phyloP scores from a whole-genome alignment of 306 rosid species.

The Oemleria cerasiformis region DNA sequence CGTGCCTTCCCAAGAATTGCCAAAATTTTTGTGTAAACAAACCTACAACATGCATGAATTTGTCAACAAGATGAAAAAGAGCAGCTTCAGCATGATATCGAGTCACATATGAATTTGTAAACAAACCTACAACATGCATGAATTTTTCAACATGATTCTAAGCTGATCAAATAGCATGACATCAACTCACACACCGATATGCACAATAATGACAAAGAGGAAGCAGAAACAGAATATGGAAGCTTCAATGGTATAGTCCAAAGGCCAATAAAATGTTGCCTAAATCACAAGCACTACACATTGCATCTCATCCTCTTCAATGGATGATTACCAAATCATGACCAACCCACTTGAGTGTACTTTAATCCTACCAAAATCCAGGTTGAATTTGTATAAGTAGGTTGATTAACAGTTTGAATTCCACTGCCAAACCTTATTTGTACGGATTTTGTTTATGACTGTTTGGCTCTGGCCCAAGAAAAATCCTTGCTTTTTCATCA shows the following conservation, averaged over 20 bases:
- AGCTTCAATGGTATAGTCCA: background rate
- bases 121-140: slow-evolving; percentile 65
- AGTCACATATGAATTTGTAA: slow-evolving; percentile 28
- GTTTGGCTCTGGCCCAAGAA: background rate
- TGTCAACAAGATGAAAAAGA: slow-evolving; percentile 5
- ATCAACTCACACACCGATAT: background rate
- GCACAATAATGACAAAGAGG: background rate
- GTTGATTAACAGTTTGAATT: background rate
- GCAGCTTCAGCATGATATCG: background rate
- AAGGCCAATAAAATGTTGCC: background rate
- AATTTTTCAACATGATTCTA: slow-evolving; percentile 1
- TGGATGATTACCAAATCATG: background rate
- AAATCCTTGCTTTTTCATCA: slow-evolving; percentile 1
- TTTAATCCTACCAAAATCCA: background rate
- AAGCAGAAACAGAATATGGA: background rate
- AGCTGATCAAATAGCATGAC: background rate
- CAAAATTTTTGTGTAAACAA: slow-evolving; percentile 84
- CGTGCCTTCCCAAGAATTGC: slow-evolving; percentile 84
- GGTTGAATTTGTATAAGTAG: background rate
- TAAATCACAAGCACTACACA: background rate
- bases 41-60: slow-evolving; percentile 50
- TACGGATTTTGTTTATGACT: background rate
- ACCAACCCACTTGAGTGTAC: background rate
- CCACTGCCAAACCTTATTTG: background rate
- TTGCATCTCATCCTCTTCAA: background rate